A percentile compares a stretch with the other conserved stretches of the same genome.
Conservation (phyloP, 1,284 basidiomycete genomes). For the Ceratorhiza oryzae-sativae region DNA sequence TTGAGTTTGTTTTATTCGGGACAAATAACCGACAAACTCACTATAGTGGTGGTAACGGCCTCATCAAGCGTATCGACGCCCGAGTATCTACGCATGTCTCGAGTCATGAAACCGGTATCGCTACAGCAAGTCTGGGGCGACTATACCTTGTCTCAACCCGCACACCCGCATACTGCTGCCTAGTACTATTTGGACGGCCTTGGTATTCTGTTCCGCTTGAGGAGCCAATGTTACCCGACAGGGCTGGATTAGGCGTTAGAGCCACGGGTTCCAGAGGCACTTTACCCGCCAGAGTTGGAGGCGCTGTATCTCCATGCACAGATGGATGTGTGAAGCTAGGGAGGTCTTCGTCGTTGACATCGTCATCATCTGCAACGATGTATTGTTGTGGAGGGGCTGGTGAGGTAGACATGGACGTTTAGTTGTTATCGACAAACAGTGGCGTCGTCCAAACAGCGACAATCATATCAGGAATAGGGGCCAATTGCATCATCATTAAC, state of each 20-base stretch:
- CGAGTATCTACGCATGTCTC: constrained; percentile 65
- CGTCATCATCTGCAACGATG: constrained; percentile 65
- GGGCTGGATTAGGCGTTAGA: constrained; percentile 49
- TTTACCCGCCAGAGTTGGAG: constrained; percentile 69
- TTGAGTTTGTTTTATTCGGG: constrained; percentile 22
- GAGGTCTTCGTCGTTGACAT: constrained; percentile 79
- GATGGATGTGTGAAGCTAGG: constrained; percentile 74
- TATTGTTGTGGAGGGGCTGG: constrained; percentile 39
- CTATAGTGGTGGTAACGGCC: constrained; percentile 87
- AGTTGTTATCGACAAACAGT: not conserved
- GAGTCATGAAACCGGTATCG: not conserved
- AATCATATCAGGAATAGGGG: constrained; percentile 32
- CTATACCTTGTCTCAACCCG: constrained; percentile 83
- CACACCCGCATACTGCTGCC: constrained; percentile 80
- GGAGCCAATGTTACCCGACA: constrained; percentile 79
- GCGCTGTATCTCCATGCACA: constrained; percentile 48
- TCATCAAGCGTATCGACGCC: constrained; percentile 90
- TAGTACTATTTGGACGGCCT: constrained; percentile 50
- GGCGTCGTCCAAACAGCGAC: constrained; percentile 9
- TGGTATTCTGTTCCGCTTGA: constrained; percentile 50
- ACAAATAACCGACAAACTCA: constrained; percentile 54
- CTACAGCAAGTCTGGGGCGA: not conserved
- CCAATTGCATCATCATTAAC: not conserved
- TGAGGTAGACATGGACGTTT: constrained; percentile 34
- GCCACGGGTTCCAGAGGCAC: constrained; percentile 56